Base-by-base conservation (phyloP, 2,329 filamentous ascomycete genomes). In the Knufia petricola region DNA sequence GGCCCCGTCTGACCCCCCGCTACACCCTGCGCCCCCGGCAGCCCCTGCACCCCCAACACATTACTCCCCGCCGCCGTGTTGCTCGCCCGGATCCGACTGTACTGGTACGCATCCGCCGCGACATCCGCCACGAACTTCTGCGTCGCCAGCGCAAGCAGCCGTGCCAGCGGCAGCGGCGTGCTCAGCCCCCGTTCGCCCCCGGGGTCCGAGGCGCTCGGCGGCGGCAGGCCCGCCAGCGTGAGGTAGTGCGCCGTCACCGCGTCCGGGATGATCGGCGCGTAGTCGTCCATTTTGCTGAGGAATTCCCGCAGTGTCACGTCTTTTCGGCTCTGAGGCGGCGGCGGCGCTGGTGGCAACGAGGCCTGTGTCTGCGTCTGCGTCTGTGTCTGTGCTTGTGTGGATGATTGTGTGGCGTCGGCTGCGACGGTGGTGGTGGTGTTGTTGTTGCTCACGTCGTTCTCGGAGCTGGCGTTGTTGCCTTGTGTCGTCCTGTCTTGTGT, bases 71-170 rank as follows among this genome's bases (percentile, higher is more conserved):
- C 89, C 21, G 77, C 81, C 50, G 84, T 88, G 63, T 92, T 94
- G 19, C 86, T 90, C n/a, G 87, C 86, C 34, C 92, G 84, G 61
- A 98, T 96, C 46, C 90, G 87, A 52, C 85, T 88, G 74, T 95
- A 96, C 69, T 98, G 92, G 67, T 98, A 98, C 2, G 92, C 88
- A 66, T 98, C 92, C 50, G 92, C 89, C 1, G 92, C 92, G 56
- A 98, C 87, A 66, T 98, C 92, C 51, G 92, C 89, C 60, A 98
- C 86, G 74, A 98, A 98, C 65, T 98, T 98, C 64, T 98, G 92
- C 0, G 92, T 95, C n/a, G 92, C 92, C 7, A 98, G 84, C 2
- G 92, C 90, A 37, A 98, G 84, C 2, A 98, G 84, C 41, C 90
- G 87, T 19, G 90, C 87, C 23, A 98, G 84, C 50, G 89, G 87